Evolutionary conservation across 2,329 filamentous ascomycete genomes (phyloP).

Genomic region (Fusarium poae): DNA sequence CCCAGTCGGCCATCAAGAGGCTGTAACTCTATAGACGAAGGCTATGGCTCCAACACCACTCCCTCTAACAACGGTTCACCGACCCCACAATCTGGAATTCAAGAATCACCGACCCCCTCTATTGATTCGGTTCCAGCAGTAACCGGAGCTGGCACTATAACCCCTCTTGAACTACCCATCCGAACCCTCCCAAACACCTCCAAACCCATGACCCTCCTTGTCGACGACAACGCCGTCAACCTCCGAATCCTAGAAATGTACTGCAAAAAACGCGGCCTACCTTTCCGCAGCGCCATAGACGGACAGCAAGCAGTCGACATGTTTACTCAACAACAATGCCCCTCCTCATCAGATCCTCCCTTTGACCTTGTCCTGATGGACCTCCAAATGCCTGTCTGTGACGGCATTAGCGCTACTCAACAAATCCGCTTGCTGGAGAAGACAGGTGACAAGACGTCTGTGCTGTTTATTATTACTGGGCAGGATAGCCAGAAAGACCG

Average conservation of each 20-base stretch:
- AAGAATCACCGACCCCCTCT: accelerated
- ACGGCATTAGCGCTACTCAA: conserved; percentile 47
- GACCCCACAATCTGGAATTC: too few relatives aligned
- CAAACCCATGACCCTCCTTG: conserved; percentile 54
- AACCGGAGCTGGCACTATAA: neutral
- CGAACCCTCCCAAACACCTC: neutral
- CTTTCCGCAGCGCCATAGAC: conserved; percentile 58
- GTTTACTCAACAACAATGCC: conserved; percentile 41
- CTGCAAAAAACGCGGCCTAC: conserved; percentile 58
- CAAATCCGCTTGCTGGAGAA: conserved; percentile 47
- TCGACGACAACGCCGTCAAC: conserved; percentile 64
- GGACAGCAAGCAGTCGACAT: conserved; percentile 59
- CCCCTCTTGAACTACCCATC: neutral
- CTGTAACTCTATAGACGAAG: conserved; percentile 8
- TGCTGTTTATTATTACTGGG: conserved; percentile 48
- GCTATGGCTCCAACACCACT: neutral
- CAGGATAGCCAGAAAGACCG: conserved; percentile 47
- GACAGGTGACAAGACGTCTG: conserved; percentile 15
- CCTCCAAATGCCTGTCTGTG: conserved; percentile 50
- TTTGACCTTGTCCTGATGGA: conserved; percentile 50
- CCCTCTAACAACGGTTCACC: neutral
- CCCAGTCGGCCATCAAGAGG: neutral
- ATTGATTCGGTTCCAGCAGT: too few relatives aligned
- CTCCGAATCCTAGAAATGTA: conserved; percentile 63
- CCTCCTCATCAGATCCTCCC: neutral